Conservation (phyloP, 331 rosid genomes). For the Rhamnella rubrinervis region DNA sequence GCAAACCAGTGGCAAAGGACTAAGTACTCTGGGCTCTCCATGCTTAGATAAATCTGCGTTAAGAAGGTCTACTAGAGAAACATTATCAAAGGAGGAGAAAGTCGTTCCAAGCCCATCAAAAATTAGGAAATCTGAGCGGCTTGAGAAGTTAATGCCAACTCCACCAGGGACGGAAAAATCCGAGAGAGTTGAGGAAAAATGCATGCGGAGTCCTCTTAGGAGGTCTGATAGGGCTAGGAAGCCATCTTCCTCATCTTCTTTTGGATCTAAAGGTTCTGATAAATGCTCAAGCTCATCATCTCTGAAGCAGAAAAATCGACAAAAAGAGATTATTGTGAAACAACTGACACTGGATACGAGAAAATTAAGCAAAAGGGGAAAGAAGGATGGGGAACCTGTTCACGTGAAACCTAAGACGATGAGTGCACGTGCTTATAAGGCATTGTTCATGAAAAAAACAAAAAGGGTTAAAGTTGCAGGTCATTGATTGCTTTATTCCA, state of each 20-base stretch:
- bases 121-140: conserved; percentile 46
- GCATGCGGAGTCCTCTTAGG: conserved; percentile 52
- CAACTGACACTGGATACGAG: conserved; percentile 43
- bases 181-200: conserved; percentile 43
- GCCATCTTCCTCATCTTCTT: conserved; percentile 34
- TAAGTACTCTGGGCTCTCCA: conserved; percentile 28
- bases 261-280: conserved; percentile 37
- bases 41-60: conserved; percentile 39
- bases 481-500: conserved; percentile 21
- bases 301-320: conserved; percentile 35
- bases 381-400: conserved; percentile 23
- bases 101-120: conserved; percentile 31
- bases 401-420: conserved; percentile 34
- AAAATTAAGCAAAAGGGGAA: conserved; percentile 36
- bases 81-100: conserved; percentile 40
- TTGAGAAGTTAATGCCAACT: conserved; percentile 36
- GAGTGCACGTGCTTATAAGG: conserved; percentile 47
- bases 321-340: conserved; percentile 52
- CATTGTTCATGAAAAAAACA: conserved; percentile 28
- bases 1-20: conserved; percentile 34
- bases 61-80: conserved; percentile 63
- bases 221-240: conserved; percentile 58
- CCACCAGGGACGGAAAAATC: conserved; percentile 35
- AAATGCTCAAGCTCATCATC: conserved; percentile 43
- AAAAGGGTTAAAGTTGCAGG: conserved; percentile 38